phyloP scores from a whole-genome alignment of 2,329 filamentous ascomycete species.

The Plectosphaerella cucumerina region DNA sequence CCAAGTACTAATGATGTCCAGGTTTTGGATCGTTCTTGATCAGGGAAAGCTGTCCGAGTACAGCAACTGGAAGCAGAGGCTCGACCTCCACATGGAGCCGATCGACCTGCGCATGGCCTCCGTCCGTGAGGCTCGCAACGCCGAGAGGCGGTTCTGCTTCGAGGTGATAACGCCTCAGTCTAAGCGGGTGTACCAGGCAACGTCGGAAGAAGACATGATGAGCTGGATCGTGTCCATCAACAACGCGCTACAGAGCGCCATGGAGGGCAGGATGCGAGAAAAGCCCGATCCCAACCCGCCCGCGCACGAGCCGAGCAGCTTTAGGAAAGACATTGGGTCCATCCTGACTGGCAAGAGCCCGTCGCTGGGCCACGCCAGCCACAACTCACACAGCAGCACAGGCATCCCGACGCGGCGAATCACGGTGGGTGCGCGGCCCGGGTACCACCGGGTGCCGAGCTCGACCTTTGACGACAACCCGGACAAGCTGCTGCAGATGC shows the following conservation, averaged over 20 bases:
- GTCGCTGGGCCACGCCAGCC: constrained; percentile 54
- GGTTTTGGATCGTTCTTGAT: constrained; percentile 98
- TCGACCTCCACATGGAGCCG: constrained; percentile 96
- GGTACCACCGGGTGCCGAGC: constrained; percentile 63
- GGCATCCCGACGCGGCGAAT: constrained; percentile 74
- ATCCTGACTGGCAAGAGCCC: constrained; percentile 90
- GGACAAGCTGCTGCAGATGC: constrained; percentile 78
- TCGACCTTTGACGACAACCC: constrained; percentile 77
- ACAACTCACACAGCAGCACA: constrained; percentile 40
- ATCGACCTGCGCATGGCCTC: constrained; percentile 97
- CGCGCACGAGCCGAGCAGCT: constrained; percentile 48
- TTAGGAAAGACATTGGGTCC: constrained; percentile 83
- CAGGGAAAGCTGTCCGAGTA: constrained; percentile 97
- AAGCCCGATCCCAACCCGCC: constrained; percentile 36
- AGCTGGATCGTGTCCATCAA: constrained; percentile 96
- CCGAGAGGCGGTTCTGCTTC: constrained; percentile 93
- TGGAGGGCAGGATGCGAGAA: constrained; percentile 71
- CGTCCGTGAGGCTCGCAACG: constrained; percentile 90
- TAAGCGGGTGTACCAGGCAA: constrained; percentile 95
- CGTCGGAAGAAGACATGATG: constrained; percentile 96
- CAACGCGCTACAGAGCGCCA: constrained; percentile 92
- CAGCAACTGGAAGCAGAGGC: constrained; percentile 97
- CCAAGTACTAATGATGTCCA: constrained; percentile 28
- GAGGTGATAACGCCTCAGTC: constrained; percentile 97
- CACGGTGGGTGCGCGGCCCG: constrained; percentile 85